Evolutionary conservation across 768 basidiomycete genomes (phyloP).

Genomic region (Pleurotus tuber-regium): DNA sequence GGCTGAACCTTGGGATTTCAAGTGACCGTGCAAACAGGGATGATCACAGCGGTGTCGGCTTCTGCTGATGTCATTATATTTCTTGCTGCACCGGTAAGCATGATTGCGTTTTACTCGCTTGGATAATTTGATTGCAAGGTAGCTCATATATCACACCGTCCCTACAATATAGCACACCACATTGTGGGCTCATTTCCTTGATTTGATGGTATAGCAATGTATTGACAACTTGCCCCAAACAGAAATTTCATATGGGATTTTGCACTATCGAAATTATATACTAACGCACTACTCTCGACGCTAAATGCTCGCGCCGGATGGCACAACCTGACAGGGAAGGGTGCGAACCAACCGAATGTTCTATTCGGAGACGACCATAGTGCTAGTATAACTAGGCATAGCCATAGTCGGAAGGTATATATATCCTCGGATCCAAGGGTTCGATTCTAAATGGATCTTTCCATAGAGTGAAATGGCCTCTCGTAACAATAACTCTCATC

Average conservation of each 20-base stretch:
- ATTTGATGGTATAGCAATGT: not conserved
- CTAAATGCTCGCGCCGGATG: constrained; percentile 10
- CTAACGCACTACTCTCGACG: constrained; percentile 4
- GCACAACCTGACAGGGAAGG: not conserved
- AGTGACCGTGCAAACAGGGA: constrained; percentile 11
- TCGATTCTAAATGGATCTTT: not conserved
- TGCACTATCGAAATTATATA: constrained; percentile 8
- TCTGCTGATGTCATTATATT: constrained; percentile 8
- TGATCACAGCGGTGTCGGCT: constrained; percentile 5
- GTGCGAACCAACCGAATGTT: not conserved
- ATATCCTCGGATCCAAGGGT: not conserved
- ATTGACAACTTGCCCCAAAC: too few species aligned
- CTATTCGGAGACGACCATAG: not conserved
- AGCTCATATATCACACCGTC: not conserved
- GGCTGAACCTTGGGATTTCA: not conserved
- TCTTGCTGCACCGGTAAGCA: constrained; percentile 3
- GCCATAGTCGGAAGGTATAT: not conserved
- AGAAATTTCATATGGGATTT: constrained; percentile 10
- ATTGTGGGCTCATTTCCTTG: not conserved
- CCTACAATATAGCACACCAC: constrained; percentile 2
- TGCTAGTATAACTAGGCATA: not conserved
- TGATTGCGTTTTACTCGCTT: not conserved
- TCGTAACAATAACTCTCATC: not conserved
- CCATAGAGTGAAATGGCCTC: not conserved
- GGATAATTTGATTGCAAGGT: too few species aligned